Evolutionary conservation across 352 stramenopile genomes (phyloP).

Genomic region (Achlya hypogyna): DNA sequence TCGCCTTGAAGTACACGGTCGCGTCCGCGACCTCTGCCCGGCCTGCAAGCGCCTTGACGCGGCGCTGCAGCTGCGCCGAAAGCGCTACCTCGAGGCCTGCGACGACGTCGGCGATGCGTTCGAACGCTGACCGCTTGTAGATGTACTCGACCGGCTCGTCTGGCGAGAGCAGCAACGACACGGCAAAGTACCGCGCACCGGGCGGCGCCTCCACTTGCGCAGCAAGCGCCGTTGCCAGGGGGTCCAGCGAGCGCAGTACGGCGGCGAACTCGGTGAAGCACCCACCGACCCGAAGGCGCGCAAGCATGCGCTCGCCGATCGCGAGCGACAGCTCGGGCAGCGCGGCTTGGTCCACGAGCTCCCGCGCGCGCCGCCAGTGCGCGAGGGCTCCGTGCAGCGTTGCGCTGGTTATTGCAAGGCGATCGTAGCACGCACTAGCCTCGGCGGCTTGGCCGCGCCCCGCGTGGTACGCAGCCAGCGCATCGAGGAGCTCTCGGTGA

Average conservation of each 20-base stretch:
- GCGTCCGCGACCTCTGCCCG: neutral
- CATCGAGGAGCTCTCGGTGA: slow-evolving; percentile 53
- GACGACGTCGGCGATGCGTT: neutral
- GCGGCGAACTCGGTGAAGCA: slow-evolving; percentile 42
- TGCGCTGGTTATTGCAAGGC: neutral
- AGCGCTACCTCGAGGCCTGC: neutral
- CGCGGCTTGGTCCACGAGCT: slow-evolving; percentile 33
- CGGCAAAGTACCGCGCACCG: slow-evolving; percentile 3
- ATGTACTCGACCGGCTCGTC: slow-evolving; percentile 35
- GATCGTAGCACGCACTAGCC: slow-evolving; percentile 41
- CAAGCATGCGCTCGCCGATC: slow-evolving; percentile 45
- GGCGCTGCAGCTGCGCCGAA: neutral
- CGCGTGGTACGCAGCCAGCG: slow-evolving; percentile 44
- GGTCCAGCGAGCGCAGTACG: slow-evolving; percentile 36
- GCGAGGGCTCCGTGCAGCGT: no score
- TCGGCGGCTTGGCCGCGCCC: slow-evolving; percentile 37
- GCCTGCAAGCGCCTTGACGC: neutral
- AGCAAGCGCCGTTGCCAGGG: slow-evolving; percentile 24
- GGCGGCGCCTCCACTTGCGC: slow-evolving; percentile 12
- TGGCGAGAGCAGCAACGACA: neutral
- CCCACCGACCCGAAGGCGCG: slow-evolving; percentile 26
- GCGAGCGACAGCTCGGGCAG: slow-evolving; percentile 45
- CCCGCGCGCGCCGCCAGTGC: slow-evolving; percentile 20
- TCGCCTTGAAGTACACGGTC: neutral
- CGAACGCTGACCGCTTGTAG: slow-evolving; percentile 45